Base-by-base conservation (phyloP, 1,139 yeast genomes). In the Saccharomyces pastorianus region DNA sequence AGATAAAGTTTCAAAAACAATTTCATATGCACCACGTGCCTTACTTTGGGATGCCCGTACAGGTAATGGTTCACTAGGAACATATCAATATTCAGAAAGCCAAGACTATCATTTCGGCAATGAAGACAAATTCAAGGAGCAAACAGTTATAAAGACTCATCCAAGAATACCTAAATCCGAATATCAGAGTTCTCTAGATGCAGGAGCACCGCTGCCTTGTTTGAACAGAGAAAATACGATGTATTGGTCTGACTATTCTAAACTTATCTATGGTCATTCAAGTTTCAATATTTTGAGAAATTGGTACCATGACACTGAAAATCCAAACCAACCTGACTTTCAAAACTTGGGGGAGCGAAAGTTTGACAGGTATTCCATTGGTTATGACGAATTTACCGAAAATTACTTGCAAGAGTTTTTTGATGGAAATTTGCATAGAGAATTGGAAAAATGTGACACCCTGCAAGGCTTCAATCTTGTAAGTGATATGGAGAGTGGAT, bases 161-260 rank as follows among this genome's bases (percentile, higher is more conserved):
- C 63, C 65, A 9, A 63, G 64, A 41, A 64, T 77, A 1, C 61
- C 64, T 1, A 81, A 78, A 66, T 82, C 81, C 58, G 78, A 75
- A 23, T 88, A 83, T 64, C 96, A 88, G 65, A 59, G 57, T 42
- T 80, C 83, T 1, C 68, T 89, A 32, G 96, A 88, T 68, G 53
- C 66, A 2, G 83, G 83, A 17, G 58, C 64, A 4, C 62, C 69
- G 0, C 58, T 72, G 6, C 76, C 74, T 1, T 57, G 58, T 23
- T 69, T 87, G 49, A 68, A 68, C 3, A 60, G 63, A 0, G 63
- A 63, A 0, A 79, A 78, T 52, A 80, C 89, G 0, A 70, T 69
- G 46, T 88, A 80, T 64, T 93, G 98, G 98, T 77, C 93, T 0
- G 96, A 90, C 67, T 89, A 85, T 65, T 77, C 84, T 50, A 80